Evolutionary conservation across 169 alveolate genomes (phyloP), one percentile per base, ranked within the genome.

Genomic region (Cryptosporidium xiaoi): DNA sequence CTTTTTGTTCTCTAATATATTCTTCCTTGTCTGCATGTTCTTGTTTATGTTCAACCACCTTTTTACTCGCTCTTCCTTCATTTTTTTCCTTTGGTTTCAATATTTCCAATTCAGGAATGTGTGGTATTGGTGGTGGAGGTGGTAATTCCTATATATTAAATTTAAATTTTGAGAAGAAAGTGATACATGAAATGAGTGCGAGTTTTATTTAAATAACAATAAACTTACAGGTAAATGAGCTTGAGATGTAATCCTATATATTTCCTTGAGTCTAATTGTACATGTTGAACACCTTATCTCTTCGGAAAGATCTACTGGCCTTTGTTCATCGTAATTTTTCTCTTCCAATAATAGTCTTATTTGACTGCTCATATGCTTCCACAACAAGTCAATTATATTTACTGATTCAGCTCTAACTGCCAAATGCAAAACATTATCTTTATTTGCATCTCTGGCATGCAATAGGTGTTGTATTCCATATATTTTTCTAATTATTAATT

Each of bases 121-220:
- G 65, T 3, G 87, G 87, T 18, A 77, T 51, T 44, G 87, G 87
- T 3, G 87, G 87, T 27, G 87, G 87, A 5, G 87, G 87, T 20
- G 87, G 87, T 4, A 77, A 33, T 5, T 56, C 87, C 87, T 77
- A 18, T 62, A 24, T 36, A 6, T 3, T 51, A 16, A 8, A 44
- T n/a, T 53, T 0, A 53, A 5, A n/a, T 5, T 53, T 0, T 53
- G 10, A 53, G 12, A 5, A 53, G 12, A n/a, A 53, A 53, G 12
- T n/a, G 1, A n/a, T 53, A n/a, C 0, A n/a, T 20, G 4, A 53
- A n/a, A 53, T n/a, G 4, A n/a, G 20, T 53, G 6, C 4, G 12
- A 53, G 4, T 0, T 1, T n/a, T 13, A n/a, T 53, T 53, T 53
- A 53, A 53, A 13, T 55, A 51, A n/a, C 13, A 29, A 16, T 4